A percentile compares a stretch with the other conserved stretches of the same genome.
Evolutionary conservation across 192 early-diverging fungal species (phyloP).

Genomic region (Gamsiella multidivaricata): DNA sequence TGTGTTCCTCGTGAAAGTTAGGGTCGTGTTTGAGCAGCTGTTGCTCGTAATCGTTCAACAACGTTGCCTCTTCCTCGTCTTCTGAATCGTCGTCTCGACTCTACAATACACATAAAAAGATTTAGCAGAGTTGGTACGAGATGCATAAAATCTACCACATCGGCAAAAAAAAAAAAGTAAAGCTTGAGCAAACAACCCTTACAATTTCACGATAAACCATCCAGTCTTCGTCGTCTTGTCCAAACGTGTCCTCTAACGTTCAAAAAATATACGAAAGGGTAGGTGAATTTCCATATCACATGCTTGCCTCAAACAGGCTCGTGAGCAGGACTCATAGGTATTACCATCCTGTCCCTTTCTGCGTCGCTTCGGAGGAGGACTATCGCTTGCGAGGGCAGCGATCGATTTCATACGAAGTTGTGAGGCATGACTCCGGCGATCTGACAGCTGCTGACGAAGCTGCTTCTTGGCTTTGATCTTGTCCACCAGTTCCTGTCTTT

Average conservation of each 20-base stretch:
- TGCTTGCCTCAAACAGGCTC: neutral
- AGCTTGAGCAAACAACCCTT: conserved; percentile 34
- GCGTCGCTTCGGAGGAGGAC: conserved; percentile 61
- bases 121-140: neutral
- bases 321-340: no score
- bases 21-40: conserved; percentile 80
- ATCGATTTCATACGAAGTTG: conserved; percentile 88
- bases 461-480: conserved; percentile 77
- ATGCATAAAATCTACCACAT: neutral
- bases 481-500: conserved; percentile 66
- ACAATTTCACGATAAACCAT: conserved; percentile 91
- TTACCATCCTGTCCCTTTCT: conserved; percentile 71
- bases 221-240: conserved; percentile 95
- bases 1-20: conserved; percentile 77
- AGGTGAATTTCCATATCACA: neutral
- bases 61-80: conserved; percentile 77
- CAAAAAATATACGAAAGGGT: no score
- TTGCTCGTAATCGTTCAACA: conserved; percentile 77
- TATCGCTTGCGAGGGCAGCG: conserved; percentile 81
- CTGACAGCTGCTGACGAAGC: conserved; percentile 80
- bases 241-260: conserved; percentile 93
- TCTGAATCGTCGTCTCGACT: conserved; percentile 83
- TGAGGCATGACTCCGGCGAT: conserved; percentile 89
- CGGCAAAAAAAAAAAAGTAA: neutral
- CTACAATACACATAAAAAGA: conserved; percentile 43